Conservation (phyloP, 352 stramenopile species). For the Blastocystis sp. region DNA sequence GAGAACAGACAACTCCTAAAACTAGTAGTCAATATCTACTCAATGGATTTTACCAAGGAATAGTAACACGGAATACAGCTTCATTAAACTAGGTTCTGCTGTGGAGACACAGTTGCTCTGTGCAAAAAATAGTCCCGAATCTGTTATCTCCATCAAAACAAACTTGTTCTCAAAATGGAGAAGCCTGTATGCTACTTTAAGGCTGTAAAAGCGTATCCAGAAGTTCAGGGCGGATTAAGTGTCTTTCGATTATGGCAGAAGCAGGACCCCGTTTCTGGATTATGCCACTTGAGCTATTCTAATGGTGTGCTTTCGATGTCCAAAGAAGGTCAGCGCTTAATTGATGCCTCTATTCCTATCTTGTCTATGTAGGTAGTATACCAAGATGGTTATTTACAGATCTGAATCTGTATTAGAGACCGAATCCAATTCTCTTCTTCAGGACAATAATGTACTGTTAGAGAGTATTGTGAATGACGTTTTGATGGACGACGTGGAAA, state of each 20-base stretch:
- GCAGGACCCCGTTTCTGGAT: background rate
- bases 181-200: constrained; percentile 11
- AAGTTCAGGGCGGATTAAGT: constrained; percentile 5
- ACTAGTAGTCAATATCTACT: background rate
- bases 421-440: background rate
- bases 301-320: background rate
- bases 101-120: background rate
- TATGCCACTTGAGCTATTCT: no score
- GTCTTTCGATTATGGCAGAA: constrained; percentile 52
- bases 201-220: background rate
- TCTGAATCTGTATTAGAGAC: background rate
- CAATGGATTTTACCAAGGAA: background rate
- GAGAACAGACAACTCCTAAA: background rate
- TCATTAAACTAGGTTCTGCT: background rate
- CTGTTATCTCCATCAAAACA: background rate
- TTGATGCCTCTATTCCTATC: background rate
- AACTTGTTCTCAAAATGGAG: no score
- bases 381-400: background rate
- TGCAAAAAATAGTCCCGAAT: background rate
- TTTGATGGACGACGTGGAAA: constrained; percentile 3
- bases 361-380: background rate
- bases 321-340: background rate
- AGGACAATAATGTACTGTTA: constrained; percentile 19
- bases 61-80: background rate
- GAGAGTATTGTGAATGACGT: constrained; percentile 49